Conservation (phyloP, 352 stramenopile genomes). For the Globisporangium polare region DNA sequence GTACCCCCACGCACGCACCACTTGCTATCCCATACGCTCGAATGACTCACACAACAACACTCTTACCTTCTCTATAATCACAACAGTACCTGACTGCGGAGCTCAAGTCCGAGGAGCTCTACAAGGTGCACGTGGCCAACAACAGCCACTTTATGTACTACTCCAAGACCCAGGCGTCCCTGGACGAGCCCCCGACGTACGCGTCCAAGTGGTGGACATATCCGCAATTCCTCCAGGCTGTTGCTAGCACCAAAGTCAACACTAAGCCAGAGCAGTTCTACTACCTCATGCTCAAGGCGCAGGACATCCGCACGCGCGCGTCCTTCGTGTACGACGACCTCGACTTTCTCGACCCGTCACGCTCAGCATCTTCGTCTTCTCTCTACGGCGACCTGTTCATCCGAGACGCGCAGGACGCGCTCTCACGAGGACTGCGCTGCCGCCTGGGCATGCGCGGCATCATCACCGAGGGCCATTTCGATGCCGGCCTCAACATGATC, state of each 20-base stretch:
- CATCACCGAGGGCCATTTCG: constrained; percentile 93
- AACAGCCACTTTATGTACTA: constrained; percentile 96
- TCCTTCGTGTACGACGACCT: constrained; percentile 86
- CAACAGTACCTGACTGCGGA: constrained; percentile 51
- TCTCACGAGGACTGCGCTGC: constrained; percentile 52
- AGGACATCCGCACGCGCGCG: constrained; percentile 31
- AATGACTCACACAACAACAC: too few relatives aligned
- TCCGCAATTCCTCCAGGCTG: constrained; percentile 39
- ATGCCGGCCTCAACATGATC: constrained; percentile 93
- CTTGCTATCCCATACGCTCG: neutral
- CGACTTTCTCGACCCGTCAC: constrained; percentile 89
- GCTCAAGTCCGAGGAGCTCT: constrained; percentile 30
- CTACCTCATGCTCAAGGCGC: constrained; percentile 58
- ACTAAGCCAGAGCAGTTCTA: constrained; percentile 32
- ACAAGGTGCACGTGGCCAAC: constrained; percentile 73
- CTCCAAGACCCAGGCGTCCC: constrained; percentile 33
- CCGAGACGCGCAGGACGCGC: constrained; percentile 29
- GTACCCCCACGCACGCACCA: neutral
- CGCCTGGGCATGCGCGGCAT: constrained; percentile 92
- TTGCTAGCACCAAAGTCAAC: constrained; percentile 21
- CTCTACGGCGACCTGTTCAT: constrained; percentile 65
- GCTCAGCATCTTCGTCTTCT: constrained; percentile 9
- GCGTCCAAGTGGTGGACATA: constrained; percentile 58
- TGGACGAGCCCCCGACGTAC: constrained; percentile 38
- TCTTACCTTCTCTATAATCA: too few relatives aligned